A percentile compares a stretch with the other conserved stretches of the same genome.
phyloP scores from a whole-genome alignment of 371 early-diverging fungal species.

The Apophysomyces trapeziformis region DNA sequence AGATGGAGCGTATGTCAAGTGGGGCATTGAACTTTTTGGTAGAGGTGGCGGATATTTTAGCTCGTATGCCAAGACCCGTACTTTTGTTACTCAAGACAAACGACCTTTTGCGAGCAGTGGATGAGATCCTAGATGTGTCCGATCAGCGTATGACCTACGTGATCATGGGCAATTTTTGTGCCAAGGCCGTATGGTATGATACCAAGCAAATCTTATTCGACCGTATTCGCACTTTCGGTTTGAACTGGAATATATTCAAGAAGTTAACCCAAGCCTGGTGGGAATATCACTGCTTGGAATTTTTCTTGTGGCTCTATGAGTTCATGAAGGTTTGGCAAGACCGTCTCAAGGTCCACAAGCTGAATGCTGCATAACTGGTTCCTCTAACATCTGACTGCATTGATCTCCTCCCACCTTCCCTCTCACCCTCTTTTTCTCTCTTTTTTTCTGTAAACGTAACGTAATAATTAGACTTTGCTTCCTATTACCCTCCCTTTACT shows the following conservation, averaged over 20 bases:
- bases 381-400: not conserved
- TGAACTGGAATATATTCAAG: constrained; percentile 33
- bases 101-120: constrained; percentile 77
- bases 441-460: too few relatives aligned
- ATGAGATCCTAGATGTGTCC: constrained; percentile 48
- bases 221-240: constrained; percentile 39
- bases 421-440: not conserved
- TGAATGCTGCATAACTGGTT: not conserved
- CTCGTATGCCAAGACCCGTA: constrained; percentile 81
- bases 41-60: constrained; percentile 82
- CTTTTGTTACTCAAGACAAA: constrained; percentile 89
- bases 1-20: constrained; percentile 39
- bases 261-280: constrained; percentile 43
- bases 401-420: not conserved
- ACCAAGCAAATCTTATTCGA: constrained; percentile 33
- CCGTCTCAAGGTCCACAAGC: not conserved
- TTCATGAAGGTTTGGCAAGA: not conserved
- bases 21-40: constrained; percentile 60
- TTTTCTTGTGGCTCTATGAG: constrained; percentile 39
- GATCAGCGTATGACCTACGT: constrained; percentile 57
- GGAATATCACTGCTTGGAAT: constrained; percentile 42
- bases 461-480: too few relatives aligned
- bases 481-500: too few relatives aligned
- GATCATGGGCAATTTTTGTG: constrained; percentile 62
- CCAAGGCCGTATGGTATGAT: constrained; percentile 57